These are phyloP conservation scores for Cercospora zeina DNA, from an alignment of 2,329 filamentous ascomycete genomes.

Conservation along the genomic window DNA sequence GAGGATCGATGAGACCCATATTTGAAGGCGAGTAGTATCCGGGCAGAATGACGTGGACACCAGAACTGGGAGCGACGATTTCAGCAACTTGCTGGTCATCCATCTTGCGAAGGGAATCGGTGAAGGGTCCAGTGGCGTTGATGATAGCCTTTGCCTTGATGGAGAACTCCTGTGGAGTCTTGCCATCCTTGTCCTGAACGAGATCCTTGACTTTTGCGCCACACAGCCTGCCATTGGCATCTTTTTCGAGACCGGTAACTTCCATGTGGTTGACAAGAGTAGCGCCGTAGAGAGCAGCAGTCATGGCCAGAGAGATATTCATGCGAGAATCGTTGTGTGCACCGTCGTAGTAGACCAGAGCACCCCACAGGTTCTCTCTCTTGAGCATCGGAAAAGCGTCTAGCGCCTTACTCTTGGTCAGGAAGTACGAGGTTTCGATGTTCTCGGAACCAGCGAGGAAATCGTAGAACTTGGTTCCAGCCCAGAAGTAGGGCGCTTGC, in stretches of 20 bases:
- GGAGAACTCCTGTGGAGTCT: slow-evolving; percentile 62
- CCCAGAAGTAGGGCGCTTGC: slow-evolving; percentile 79
- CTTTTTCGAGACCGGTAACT: slow-evolving; percentile 74
- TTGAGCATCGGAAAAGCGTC: slow-evolving; percentile 89
- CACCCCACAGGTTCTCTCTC: slow-evolving; percentile 73
- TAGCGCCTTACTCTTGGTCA: slow-evolving; percentile 81
- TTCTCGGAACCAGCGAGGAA: slow-evolving; percentile 81
- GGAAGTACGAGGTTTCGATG: slow-evolving; percentile 84
- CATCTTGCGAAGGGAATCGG: slow-evolving; percentile 80
- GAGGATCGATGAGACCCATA: slow-evolving; percentile 85
- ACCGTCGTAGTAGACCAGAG: slow-evolving; percentile 87
- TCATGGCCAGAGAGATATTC: slow-evolving; percentile 87
- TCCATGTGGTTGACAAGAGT: slow-evolving; percentile 83
- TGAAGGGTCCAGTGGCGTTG: slow-evolving; percentile 87
- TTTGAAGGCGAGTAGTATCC: slow-evolving; percentile 82
- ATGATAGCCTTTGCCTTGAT: slow-evolving; percentile 79
- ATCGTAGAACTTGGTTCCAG: slow-evolving; percentile 79
- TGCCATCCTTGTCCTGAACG: slow-evolving; percentile 65
- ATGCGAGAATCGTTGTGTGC: slow-evolving; percentile 90
- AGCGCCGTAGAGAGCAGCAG: slow-evolving; percentile 80
- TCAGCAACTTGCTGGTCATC: slow-evolving; percentile 71
- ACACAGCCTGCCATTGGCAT: slow-evolving; percentile 68
- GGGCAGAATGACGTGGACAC: slow-evolving; percentile 82
- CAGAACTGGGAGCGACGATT: slow-evolving; percentile 82
- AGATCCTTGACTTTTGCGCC: slow-evolving; percentile 73